Conservation (phyloP, 352 stramenopile species). For the Globisporangium yorkense region DNA sequence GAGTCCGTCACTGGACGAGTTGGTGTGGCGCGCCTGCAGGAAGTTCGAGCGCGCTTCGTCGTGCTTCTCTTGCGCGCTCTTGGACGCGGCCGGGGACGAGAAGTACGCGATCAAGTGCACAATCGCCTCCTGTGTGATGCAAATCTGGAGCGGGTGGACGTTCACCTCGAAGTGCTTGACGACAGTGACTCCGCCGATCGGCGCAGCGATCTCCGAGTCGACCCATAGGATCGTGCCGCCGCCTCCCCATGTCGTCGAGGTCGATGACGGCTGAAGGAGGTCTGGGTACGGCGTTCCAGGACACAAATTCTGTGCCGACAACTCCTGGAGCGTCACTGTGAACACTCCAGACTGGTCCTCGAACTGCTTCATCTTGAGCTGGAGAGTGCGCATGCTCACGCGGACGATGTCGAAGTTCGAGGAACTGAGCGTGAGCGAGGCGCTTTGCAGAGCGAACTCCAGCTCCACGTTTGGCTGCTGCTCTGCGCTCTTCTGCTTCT, state of each 20-base stretch:
- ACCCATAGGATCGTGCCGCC: conserved; percentile 66
- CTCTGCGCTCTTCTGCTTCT: conserved; percentile 32
- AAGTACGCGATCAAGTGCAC: conserved; percentile 65
- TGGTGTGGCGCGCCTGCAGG: conserved; percentile 22
- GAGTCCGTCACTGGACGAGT: conserved; percentile 24
- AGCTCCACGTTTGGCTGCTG: conserved; percentile 56
- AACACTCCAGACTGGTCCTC: conserved; percentile 66
- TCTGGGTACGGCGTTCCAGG: conserved; percentile 70
- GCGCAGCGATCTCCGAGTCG: conserved; percentile 65
- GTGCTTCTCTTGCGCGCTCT: conserved; percentile 36
- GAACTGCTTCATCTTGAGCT: conserved; percentile 61
- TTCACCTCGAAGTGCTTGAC: conserved; percentile 86
- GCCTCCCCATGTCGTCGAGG: conserved; percentile 43
- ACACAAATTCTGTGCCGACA: conserved; percentile 62
- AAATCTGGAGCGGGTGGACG: conserved; percentile 80
- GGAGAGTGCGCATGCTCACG: conserved; percentile 32
- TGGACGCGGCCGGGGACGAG: conserved; percentile 17
- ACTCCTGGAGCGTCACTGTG: conserved; percentile 44
- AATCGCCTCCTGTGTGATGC: conserved; percentile 74
- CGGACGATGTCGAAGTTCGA: conserved; percentile 60
- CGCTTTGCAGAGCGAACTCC: conserved; percentile 46
- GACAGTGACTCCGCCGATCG: conserved; percentile 48
- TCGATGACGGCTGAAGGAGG: conserved; percentile 38
- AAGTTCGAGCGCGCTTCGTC: conserved; percentile 66
- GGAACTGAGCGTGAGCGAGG: conserved; percentile 54